Evolutionary conservation across 2,329 filamentous ascomycete species (phyloP).

Genomic region (Cryphonectria japonica): DNA sequence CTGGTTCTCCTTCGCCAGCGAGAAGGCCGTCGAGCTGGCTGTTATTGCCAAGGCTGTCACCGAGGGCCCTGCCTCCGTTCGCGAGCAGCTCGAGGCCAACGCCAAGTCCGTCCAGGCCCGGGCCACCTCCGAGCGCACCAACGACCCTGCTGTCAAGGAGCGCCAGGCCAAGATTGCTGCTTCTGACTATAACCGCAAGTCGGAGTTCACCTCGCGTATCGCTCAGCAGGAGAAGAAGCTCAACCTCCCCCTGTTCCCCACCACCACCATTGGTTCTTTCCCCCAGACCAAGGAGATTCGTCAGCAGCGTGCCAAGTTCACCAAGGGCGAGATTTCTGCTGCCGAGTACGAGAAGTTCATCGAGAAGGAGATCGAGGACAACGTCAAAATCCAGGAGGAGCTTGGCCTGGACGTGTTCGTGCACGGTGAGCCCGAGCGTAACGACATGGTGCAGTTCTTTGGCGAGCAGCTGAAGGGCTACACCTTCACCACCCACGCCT

Average conservation of each 20-base stretch:
- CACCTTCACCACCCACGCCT: slow-evolving; percentile 98
- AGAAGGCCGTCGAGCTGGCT: slow-evolving; percentile 91
- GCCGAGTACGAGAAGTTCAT: slow-evolving; percentile 98
- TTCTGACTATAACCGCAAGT: slow-evolving; percentile 90
- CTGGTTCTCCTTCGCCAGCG: slow-evolving; percentile 97
- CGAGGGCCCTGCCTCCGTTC: slow-evolving; percentile 84
- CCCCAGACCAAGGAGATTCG: slow-evolving; percentile 99
- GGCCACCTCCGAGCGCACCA: slow-evolving; percentile 90
- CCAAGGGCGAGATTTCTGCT: slow-evolving; percentile 94
- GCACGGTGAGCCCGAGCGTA: slow-evolving; percentile 98
- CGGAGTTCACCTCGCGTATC: slow-evolving; percentile 83
- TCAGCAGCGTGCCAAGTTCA: slow-evolving; percentile 95
- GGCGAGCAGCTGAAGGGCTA: slow-evolving; percentile 97
- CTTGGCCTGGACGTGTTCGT: slow-evolving; percentile 96
- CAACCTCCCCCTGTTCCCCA: slow-evolving; percentile 95
- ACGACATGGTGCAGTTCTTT: slow-evolving; percentile 99
- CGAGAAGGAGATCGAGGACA: slow-evolving; percentile 95
- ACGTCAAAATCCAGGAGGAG: slow-evolving; percentile 97
- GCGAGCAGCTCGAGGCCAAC: slow-evolving; percentile 91
- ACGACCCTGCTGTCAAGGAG: slow-evolving; percentile 96
- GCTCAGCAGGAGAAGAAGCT: slow-evolving; percentile 88
- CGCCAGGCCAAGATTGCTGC: slow-evolving; percentile 85
- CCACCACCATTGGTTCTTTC: slow-evolving; percentile 99
- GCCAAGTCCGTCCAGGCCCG: slow-evolving; percentile 92
- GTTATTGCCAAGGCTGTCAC: slow-evolving; percentile 97